Base-by-base conservation (phyloP, 495 filamentous ascomycete species). In the Penicillium malachiteum region DNA sequence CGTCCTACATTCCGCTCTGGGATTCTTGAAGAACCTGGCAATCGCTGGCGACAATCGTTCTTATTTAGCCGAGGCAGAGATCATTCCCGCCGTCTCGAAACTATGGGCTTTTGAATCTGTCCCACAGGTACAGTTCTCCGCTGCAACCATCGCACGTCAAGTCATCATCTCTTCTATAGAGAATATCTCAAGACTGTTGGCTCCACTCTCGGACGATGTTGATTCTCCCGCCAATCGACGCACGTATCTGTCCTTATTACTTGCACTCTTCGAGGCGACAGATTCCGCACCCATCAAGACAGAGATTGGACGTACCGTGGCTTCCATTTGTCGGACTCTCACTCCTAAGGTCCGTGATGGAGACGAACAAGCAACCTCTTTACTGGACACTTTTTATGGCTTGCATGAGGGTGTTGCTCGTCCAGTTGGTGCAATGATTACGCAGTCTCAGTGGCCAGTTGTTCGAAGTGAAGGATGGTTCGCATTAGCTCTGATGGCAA, bases 1-100 rank as follows among this genome's bases (percentile, higher is more conserved):
- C 26, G 78, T 89, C 0, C 71, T 88, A 3, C 87, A 91, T 66
- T 80, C 87, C 8, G 74, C 78, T 5, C 76, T 91, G 7, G 81
- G 87, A n/a, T 90, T 92, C 59, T 72, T 92, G 50, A 92, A 90
- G 63, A 93, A 94, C 60, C 76, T 93, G 3, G 86, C 88, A 34
- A 84, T 93, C 52, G 81, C 87, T 2, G 63, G 74, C 8, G 71
- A 72, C 5, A 91, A 92, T 60, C 89, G 87, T 52, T 49, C 69
- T 31, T 58, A 67, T 8, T 68, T 93, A 5, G 88, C 82, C 7
- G 62, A 77, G 10, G 73, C 80, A 0, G 81, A 78, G 0, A 73
- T 84, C 1, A 67, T 80, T 5, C 61, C 72, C 26, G 71, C 79
- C 1, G 75, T 90, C 17, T 82, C 87, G 2, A 74, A 71, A 0